A percentile compares a stretch with the other conserved stretches of the same genome.
phyloP scores from a whole-genome alignment of 805 yeast species.

The Metschnikowia gruessii region DNA sequence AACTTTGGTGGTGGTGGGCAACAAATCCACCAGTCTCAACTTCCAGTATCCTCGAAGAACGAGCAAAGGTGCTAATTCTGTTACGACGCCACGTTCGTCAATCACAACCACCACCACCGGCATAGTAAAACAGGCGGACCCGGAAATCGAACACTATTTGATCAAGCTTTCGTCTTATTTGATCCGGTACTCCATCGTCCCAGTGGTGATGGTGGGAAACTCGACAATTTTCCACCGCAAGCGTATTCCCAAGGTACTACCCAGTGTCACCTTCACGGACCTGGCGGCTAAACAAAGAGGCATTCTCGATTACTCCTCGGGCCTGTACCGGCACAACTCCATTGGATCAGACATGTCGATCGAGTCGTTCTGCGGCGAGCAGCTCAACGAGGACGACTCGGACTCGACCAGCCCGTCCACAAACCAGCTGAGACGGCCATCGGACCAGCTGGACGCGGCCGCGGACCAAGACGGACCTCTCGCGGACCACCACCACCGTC shows the following conservation, averaged over 20 bases:
- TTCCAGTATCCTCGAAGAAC: conserved; percentile 40
- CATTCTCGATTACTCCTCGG: conserved; percentile 1
- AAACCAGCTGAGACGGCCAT: background rate
- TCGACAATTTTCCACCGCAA: conserved; percentile 19
- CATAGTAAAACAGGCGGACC: conserved; percentile 4
- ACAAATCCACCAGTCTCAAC: conserved; percentile 39
- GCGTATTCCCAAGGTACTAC: conserved; percentile 3
- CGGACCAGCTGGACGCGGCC: conserved; percentile 19
- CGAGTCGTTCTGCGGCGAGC: conserved; percentile 17
- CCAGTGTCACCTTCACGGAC: conserved; percentile 16
- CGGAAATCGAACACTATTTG: conserved; percentile 25
- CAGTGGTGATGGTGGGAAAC: conserved; percentile 38
- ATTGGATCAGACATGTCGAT: conserved; percentile 17
- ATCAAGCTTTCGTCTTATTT: conserved; percentile 38
- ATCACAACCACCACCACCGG: conserved; percentile 2
- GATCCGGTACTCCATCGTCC: conserved; percentile 39
- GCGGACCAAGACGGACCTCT: too few relatives aligned
- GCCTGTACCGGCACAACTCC: conserved; percentile 14
- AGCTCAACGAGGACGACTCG: background rate
- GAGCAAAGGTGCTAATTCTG: conserved; percentile 13
- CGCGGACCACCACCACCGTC: background rate
- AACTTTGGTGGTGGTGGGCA: conserved; percentile 36
- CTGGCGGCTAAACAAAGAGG: conserved; percentile 1
- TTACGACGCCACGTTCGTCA: conserved; percentile 7
- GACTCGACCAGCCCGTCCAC: background rate